These are phyloP conservation scores for Emergomyces pasteurianus DNA, from an alignment of 2,329 filamentous ascomycete species.

Conservation along the genomic window DNA sequence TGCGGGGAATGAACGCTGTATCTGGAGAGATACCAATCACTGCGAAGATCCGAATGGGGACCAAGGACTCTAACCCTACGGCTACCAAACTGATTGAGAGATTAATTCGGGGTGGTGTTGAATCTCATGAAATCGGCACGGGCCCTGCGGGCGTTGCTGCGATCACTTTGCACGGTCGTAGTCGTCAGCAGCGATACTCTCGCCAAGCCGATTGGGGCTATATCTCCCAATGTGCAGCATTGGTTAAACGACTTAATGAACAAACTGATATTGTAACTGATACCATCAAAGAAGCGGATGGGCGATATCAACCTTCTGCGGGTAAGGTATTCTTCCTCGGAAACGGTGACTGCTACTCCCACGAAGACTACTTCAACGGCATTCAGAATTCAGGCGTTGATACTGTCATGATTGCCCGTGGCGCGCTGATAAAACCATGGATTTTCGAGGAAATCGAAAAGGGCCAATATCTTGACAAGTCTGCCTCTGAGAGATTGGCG, in stretches of 20 bases:
- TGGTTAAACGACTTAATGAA: constrained; percentile 69
- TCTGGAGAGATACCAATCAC: constrained; percentile 86
- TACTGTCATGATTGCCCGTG: constrained; percentile 93
- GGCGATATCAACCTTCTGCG: constrained; percentile 55
- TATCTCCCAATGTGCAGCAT: constrained; percentile 75
- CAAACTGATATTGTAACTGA: constrained; percentile 57
- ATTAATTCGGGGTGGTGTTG: constrained; percentile 65
- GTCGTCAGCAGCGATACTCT: constrained; percentile 88
- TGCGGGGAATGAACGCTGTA: constrained; percentile 90
- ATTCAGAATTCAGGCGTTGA: constrained; percentile 71
- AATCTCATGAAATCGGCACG: constrained; percentile 52
- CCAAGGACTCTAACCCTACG: constrained; percentile 64
- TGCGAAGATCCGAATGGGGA: constrained; percentile 87
- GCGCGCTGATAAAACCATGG: constrained; percentile 95
- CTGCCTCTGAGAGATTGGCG: constrained; percentile 67
- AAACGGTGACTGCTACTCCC: constrained; percentile 93
- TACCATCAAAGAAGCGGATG: constrained; percentile 66
- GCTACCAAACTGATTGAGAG: constrained; percentile 72
- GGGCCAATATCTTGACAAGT: constrained; percentile 92
- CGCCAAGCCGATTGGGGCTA: constrained; percentile 89
- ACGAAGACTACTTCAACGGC: constrained; percentile 72
- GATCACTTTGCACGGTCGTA: constrained; percentile 89
- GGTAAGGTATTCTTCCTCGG: constrained; percentile 82
- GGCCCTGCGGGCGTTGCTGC: constrained; percentile 80
- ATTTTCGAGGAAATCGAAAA: constrained; percentile 91